Evolutionary conservation across 441 rosid species (phyloP).

Genomic region (Syzygium malaccense): DNA sequence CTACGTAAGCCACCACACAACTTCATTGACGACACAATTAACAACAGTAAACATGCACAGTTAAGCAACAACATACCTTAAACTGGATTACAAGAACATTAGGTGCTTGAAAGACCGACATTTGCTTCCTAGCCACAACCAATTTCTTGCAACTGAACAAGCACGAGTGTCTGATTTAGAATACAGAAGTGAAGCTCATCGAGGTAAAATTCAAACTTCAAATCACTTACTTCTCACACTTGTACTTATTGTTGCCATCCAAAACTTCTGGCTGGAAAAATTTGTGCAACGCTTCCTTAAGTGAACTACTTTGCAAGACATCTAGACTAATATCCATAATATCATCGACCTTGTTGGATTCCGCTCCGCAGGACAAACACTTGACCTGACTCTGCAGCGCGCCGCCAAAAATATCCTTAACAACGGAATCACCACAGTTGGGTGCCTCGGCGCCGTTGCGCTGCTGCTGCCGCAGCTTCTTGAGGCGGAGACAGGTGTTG

Average conservation of each 20-base stretch:
- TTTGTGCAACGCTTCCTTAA: slow-evolving; percentile 77
- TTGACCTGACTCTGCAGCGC: slow-evolving; percentile 93
- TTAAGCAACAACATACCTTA: slow-evolving; percentile 43
- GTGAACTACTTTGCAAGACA: slow-evolving; percentile 51
- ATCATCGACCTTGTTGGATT: slow-evolving; percentile 89
- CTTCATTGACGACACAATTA: neutral
- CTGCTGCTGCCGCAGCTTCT: slow-evolving; percentile 38
- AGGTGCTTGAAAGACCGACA: slow-evolving; percentile 85
- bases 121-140: slow-evolving; percentile 93
- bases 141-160: slow-evolving; percentile 83
- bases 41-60: neutral
- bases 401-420: slow-evolving; percentile 92
- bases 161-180: slow-evolving; percentile 9
- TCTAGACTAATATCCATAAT: slow-evolving; percentile 96
- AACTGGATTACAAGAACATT: slow-evolving; percentile 86
- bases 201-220: neutral
- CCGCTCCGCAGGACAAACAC: slow-evolving; percentile 75
- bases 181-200: neutral
- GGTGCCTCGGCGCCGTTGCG: neutral
- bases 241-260: slow-evolving; percentile 91
- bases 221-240: slow-evolving; percentile 67
- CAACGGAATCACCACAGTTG: slow-evolving; percentile 30
- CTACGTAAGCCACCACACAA: slow-evolving; percentile 5
- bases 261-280: slow-evolving; percentile 86
- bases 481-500: slow-evolving; percentile 71